Evolutionary conservation across 768 basidiomycete species (phyloP).

Genomic region (Erythrobasidium yunnanense): DNA sequence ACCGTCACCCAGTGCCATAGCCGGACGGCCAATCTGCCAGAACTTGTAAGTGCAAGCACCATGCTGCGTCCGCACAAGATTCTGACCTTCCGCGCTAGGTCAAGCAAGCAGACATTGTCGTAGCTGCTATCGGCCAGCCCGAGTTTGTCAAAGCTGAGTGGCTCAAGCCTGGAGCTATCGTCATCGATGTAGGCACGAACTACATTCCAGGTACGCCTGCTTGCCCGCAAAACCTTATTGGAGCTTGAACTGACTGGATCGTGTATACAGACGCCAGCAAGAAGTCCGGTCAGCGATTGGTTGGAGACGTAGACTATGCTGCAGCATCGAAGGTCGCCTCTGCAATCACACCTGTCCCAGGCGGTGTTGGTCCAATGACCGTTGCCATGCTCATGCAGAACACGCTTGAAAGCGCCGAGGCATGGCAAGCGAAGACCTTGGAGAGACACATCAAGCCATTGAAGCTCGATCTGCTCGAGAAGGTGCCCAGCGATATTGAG

Average conservation of each 20-base stretch:
- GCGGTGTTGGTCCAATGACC: constrained; percentile 99
- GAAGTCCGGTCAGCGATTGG: constrained; percentile 88
- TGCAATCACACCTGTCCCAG: constrained; percentile 91
- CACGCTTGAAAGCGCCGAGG: constrained; percentile 70
- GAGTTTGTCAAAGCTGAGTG: constrained; percentile 84
- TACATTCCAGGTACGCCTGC: constrained; percentile 63
- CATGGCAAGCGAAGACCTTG: constrained; percentile 58
- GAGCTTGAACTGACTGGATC: neutral
- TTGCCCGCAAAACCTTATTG: neutral
- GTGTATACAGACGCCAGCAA: constrained; percentile 59
- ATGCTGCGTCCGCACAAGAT: neutral
- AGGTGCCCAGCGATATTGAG: constrained; percentile 89
- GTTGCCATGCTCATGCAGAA: constrained; percentile 97
- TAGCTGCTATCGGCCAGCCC: constrained; percentile 92
- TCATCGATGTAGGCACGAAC: constrained; percentile 97
- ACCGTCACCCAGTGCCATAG: constrained; percentile 98
- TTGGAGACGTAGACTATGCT: constrained; percentile 85
- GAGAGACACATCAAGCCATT: constrained; percentile 63
- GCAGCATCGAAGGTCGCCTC: constrained; percentile 69
- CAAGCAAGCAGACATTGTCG: constrained; percentile 74
- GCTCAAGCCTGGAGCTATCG: constrained; percentile 87
- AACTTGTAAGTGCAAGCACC: constrained; percentile 52
- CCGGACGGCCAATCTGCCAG: constrained; percentile 66
- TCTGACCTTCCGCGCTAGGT: constrained; percentile 47
- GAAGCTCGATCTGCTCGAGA: constrained; percentile 62